Percentiles rank a stretch among this genome's conserved stretches.
Evolutionary conservation across 164 flowering plant genomes (phyloP).

Genomic region (Tetrastigma voinierianum): DNA sequence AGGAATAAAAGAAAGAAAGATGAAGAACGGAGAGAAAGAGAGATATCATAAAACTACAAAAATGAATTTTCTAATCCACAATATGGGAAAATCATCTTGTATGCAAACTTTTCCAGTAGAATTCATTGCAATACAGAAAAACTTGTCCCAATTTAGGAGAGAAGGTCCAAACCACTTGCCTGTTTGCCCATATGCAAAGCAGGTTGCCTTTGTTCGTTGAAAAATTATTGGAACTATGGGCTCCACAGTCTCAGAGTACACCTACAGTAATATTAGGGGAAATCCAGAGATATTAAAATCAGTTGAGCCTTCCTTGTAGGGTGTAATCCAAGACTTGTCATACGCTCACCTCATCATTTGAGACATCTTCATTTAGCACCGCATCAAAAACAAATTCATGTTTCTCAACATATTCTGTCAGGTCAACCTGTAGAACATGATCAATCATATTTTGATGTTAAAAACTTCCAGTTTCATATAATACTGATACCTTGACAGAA

Average conservation of each 20-base stretch:
- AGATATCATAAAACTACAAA: neutral
- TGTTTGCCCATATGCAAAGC: conserved; percentile 99
- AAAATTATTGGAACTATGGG: conserved; percentile 89
- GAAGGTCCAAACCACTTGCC: conserved; percentile 34
- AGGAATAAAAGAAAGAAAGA: neutral
- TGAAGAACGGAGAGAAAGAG: neutral
- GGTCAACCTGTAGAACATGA: conserved; percentile 67
- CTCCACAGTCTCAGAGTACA: conserved; percentile 85
- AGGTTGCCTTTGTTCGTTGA: conserved; percentile 88
- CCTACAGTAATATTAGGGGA: conserved; percentile 33
- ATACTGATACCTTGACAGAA: neutral
- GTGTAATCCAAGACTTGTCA: neutral
- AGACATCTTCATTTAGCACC: conserved; percentile 75
- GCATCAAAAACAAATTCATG: conserved; percentile 97
- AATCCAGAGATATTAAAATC: neutral
- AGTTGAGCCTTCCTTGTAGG: neutral
- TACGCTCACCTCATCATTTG: conserved; percentile 86
- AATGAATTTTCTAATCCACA: neutral
- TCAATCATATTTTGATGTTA: neutral
- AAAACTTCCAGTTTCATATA: neutral
- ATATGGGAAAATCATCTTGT: neutral
- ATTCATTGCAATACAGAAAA: too few relatives aligned
- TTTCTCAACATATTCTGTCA: conserved; percentile 86
- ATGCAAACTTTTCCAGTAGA: neutral
- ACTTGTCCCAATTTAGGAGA: neutral